These are phyloP conservation scores for Aspergillus caelatus DNA, from an alignment of 2,329 filamentous ascomycete genomes.

Conservation along the genomic window DNA sequence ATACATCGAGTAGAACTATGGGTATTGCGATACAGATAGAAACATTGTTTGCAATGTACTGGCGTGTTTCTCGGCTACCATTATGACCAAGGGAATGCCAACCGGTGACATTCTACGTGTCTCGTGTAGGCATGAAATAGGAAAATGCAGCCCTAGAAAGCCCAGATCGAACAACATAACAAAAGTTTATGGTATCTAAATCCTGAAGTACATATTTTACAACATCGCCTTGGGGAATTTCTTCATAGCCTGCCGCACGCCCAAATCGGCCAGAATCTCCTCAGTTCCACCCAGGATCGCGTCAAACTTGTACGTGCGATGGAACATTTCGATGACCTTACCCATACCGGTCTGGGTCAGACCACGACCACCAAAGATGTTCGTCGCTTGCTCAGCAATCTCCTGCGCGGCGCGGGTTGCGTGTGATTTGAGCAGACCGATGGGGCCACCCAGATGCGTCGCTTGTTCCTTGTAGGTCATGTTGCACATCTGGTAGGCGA, in stretches of 20 bases:
- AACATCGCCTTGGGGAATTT: slow-evolving; percentile 83
- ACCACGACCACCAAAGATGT: slow-evolving; percentile 83
- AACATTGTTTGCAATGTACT: not conserved
- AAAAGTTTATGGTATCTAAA: not conserved
- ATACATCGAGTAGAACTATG: not conserved
- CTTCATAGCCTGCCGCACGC: slow-evolving; percentile 81
- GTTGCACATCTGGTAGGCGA: slow-evolving; percentile 86
- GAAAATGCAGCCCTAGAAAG: not conserved
- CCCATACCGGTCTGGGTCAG: slow-evolving; percentile 85
- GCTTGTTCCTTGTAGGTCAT: slow-evolving; percentile 80
- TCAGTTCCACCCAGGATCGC: slow-evolving; percentile 79
- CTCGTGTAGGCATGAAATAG: too few relatives aligned
- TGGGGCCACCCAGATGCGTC: slow-evolving; percentile 75
- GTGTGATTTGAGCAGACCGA: slow-evolving; percentile 80
- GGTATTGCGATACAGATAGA: not conserved
- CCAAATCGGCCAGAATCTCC: slow-evolving; percentile 79
- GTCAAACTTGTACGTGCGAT: slow-evolving; percentile 81
- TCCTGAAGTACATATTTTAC: slow-evolving; percentile 45
- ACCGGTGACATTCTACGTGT: not conserved
- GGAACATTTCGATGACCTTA: slow-evolving; percentile 78
- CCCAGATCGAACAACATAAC: not conserved
- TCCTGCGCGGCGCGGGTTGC: slow-evolving; percentile 77
- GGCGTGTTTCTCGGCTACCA: not conserved
- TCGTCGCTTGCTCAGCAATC: slow-evolving; percentile 79
- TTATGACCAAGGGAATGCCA: not conserved